Evolutionary conservation across 2,329 filamentous ascomycete species (phyloP).

Genomic region (Pseudogymnoascus verrucosus): DNA sequence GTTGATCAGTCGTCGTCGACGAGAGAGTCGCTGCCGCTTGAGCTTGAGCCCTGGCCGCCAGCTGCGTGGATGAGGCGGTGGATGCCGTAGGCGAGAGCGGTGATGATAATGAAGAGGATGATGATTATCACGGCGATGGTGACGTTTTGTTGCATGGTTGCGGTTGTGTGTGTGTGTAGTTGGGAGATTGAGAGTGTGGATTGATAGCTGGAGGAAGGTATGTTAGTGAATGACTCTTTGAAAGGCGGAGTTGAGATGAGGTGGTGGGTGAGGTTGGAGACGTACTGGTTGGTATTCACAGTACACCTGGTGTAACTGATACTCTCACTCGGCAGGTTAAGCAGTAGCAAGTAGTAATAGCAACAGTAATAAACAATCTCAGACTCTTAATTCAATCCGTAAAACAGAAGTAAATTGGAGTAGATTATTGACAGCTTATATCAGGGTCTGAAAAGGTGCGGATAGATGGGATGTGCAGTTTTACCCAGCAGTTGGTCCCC

Average conservation of each 20-base stretch:
- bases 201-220: not conserved
- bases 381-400: not conserved
- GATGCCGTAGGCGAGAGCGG: slow-evolving; percentile 54
- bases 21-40: slow-evolving; percentile 13
- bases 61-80: slow-evolving; percentile 51
- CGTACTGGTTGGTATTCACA: slow-evolving; percentile 6
- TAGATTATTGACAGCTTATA: not conserved
- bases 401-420: not conserved
- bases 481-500: not conserved
- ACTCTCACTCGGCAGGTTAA: not conserved
- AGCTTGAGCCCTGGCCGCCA: slow-evolving; percentile 12
- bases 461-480: slow-evolving; percentile 7
- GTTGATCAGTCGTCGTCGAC: slow-evolving; percentile 6
- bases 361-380: not conserved
- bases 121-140: slow-evolving; percentile 63
- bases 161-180: slow-evolving; percentile 17
- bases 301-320: not conserved
- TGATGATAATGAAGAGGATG: slow-evolving; percentile 55
- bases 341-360: not conserved
- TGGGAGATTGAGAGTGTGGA: not conserved
- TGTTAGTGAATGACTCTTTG: not conserved
- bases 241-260: not conserved
- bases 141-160: slow-evolving; percentile 56
- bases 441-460: slow-evolving; percentile 6
- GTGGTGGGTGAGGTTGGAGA: not conserved